Percentiles rank a stretch among this genome's conserved stretches.
Evolutionary conservation across 169 alveolate genomes (phyloP).

Genomic region (Cyclospora cayetanensis): DNA sequence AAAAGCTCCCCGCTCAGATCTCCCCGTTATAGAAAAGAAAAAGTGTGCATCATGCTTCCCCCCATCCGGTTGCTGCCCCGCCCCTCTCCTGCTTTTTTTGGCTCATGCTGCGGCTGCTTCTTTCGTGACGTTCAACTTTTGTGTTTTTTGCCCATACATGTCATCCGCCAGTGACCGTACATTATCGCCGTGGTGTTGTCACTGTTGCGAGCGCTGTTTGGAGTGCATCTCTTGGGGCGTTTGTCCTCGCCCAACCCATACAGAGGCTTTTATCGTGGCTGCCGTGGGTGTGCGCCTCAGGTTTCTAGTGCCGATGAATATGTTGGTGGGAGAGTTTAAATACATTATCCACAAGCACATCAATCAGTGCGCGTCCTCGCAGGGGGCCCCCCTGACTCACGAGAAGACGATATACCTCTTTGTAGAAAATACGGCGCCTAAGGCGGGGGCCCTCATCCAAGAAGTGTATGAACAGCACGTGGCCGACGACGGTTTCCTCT

Average conservation of each 20-base stretch:
- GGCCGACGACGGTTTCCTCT: constrained; percentile 85
- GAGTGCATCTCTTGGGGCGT: neutral
- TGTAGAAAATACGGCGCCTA: constrained; percentile 80
- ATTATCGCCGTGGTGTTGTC: too few relatives aligned
- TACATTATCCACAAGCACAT: constrained; percentile 85
- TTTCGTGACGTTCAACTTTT: neutral
- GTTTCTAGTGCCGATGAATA: constrained; percentile 79
- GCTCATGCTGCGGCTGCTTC: neutral
- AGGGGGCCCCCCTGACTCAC: constrained; percentile 67
- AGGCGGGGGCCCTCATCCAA: constrained; percentile 81
- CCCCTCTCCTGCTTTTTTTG: neutral
- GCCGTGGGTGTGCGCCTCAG: constrained; percentile 56
- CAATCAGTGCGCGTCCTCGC: constrained; percentile 76
- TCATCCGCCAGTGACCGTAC: too few relatives aligned
- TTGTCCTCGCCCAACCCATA: neutral
- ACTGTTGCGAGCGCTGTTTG: neutral
- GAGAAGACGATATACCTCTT: constrained; percentile 80
- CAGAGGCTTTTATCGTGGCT: neutral
- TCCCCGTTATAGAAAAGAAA: constrained; percentile 77
- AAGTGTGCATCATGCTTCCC: constrained; percentile 30
- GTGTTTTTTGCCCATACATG: too few relatives aligned
- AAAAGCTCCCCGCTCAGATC: constrained; percentile 78
- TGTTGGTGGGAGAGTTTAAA: constrained; percentile 83
- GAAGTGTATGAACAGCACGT: constrained; percentile 83
- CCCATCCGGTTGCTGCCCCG: neutral